Conservation (phyloP, 2,329 filamentous ascomycete species). For the Graphilbum sp. region DNA sequence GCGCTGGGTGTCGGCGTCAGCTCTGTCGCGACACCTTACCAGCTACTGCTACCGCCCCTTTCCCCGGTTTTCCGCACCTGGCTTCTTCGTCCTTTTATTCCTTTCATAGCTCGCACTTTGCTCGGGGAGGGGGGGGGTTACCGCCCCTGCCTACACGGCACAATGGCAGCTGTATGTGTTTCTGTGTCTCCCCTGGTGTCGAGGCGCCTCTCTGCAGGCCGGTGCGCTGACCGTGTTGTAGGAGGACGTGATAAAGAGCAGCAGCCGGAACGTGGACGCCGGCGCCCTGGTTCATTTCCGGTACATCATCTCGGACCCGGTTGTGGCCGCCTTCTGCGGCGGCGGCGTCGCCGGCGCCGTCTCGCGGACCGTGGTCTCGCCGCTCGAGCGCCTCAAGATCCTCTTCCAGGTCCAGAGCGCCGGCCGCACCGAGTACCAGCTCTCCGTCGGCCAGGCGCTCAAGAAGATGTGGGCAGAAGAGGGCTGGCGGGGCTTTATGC, state of each 20-base stretch:
- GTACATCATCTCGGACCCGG: conserved; percentile 56
- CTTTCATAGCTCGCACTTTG: neutral
- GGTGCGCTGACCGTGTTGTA: no score
- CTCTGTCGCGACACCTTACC: no score
- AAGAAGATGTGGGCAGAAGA: conserved; percentile 94
- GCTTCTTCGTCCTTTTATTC: no score
- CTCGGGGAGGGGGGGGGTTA: neutral
- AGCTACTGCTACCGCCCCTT: no score
- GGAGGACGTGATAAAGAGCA: conserved; percentile 5
- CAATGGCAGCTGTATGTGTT: conserved; percentile 1
- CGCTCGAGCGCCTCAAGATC: conserved; percentile 90
- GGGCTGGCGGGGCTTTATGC: conserved; percentile 94
- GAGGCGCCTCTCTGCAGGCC: no score
- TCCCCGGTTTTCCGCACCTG: neutral
- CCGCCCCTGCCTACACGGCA: neutral
- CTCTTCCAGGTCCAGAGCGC: conserved; percentile 91
- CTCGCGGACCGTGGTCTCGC: conserved; percentile 93
- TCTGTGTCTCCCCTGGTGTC: no score
- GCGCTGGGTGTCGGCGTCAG: no score
- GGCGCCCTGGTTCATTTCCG: conserved; percentile 19
- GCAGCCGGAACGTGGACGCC: conserved; percentile 12
- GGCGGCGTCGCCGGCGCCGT: conserved; percentile 91
- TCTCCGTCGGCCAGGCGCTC: conserved; percentile 78
- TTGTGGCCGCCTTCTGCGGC: conserved; percentile 82
- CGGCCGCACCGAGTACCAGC: conserved; percentile 80